These are phyloP conservation scores for Sporisorium iseilematis-ciliati DNA, from an alignment of 1,284 basidiomycete species.

Conservation along the genomic window DNA sequence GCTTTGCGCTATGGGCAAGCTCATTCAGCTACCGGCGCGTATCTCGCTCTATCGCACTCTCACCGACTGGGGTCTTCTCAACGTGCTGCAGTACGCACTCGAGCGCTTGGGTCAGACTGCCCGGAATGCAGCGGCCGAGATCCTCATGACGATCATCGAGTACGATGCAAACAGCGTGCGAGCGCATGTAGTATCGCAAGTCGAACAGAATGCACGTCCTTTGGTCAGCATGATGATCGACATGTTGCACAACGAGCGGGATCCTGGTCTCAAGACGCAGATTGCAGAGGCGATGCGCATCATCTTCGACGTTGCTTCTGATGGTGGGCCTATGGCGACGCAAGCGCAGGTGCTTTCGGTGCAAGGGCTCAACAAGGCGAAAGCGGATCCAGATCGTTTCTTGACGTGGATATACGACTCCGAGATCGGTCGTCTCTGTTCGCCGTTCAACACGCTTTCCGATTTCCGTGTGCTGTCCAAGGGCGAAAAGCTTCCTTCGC, in stretches of 20 bases:
- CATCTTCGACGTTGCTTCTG: slow-evolving; percentile 77
- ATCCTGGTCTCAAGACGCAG: slow-evolving; percentile 89
- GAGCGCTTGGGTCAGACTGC: slow-evolving; percentile 74
- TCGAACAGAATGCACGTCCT: slow-evolving; percentile 70
- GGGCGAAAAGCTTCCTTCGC: slow-evolving; percentile 37
- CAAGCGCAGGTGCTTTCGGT: slow-evolving; percentile 69
- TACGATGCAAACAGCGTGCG: slow-evolving; percentile 91
- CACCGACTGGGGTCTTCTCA: slow-evolving; percentile 87
- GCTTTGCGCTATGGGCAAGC: slow-evolving; percentile 94
- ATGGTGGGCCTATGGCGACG: slow-evolving; percentile 66
- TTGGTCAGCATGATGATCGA: slow-evolving; percentile 72
- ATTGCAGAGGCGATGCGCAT: slow-evolving; percentile 89
- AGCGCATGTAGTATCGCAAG: slow-evolving; percentile 84
- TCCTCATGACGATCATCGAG: slow-evolving; percentile 87
- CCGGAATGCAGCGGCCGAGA: slow-evolving; percentile 86
- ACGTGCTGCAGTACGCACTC: slow-evolving; percentile 83
- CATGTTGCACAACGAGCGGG: slow-evolving; percentile 78
- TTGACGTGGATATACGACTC: slow-evolving; percentile 89
- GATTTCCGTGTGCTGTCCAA: slow-evolving; percentile 73
- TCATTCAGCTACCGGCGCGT: slow-evolving; percentile 88
- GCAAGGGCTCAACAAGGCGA: slow-evolving; percentile 72
- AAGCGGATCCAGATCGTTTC: slow-evolving; percentile 88
- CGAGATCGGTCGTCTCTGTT: slow-evolving; percentile 80
- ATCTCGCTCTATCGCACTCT: slow-evolving; percentile 89
- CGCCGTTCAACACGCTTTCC: slow-evolving; percentile 81